Conservation (phyloP, 2,329 filamentous ascomycete genomes). For the Alternaria sp. region DNA sequence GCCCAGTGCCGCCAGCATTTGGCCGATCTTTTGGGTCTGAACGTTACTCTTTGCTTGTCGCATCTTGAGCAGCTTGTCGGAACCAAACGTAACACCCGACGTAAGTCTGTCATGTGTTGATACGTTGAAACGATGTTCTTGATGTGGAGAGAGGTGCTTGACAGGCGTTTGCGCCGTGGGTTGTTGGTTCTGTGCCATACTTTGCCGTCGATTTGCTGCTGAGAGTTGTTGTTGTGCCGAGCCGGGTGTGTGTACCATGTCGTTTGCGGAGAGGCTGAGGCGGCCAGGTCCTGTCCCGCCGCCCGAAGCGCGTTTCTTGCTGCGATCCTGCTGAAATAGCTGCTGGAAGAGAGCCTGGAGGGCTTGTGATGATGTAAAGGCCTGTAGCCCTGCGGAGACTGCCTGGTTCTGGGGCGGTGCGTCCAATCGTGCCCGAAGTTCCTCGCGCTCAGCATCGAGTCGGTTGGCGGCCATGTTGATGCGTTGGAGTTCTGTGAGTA, state of each 20-base stretch:
- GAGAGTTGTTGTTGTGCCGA: constrained; percentile 39
- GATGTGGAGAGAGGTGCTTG: constrained; percentile 70
- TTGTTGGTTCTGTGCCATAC: constrained; percentile 44
- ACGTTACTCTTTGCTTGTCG: constrained; percentile 79
- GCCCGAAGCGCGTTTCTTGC: constrained; percentile 77
- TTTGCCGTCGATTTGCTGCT: constrained; percentile 48
- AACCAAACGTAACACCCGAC: constrained; percentile 88
- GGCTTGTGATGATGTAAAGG: constrained; percentile 82
- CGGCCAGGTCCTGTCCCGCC: constrained; percentile 42
- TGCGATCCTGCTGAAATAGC: constrained; percentile 83
- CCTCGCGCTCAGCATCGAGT: constrained; percentile 86
- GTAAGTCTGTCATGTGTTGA: constrained; percentile 84
- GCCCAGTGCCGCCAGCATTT: constrained; percentile 75
- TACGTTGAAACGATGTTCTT: constrained; percentile 84
- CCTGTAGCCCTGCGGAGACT: constrained; percentile 50
- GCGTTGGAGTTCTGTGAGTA: constrained; percentile 89
- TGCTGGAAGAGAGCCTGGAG: constrained; percentile 83
- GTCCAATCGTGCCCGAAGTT: constrained; percentile 87
- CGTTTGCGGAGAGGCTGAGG: constrained; percentile 50
- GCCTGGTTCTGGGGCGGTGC: constrained; percentile 70
- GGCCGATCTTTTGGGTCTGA: constrained; percentile 78
- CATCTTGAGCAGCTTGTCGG: constrained; percentile 80
- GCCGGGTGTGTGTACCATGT: constrained; percentile 49
- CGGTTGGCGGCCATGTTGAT: constrained; percentile 87
- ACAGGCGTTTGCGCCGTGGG: constrained; percentile 51